Base-by-base conservation (phyloP, 164 flowering plant species). In the Stephania yunnanensis region DNA sequence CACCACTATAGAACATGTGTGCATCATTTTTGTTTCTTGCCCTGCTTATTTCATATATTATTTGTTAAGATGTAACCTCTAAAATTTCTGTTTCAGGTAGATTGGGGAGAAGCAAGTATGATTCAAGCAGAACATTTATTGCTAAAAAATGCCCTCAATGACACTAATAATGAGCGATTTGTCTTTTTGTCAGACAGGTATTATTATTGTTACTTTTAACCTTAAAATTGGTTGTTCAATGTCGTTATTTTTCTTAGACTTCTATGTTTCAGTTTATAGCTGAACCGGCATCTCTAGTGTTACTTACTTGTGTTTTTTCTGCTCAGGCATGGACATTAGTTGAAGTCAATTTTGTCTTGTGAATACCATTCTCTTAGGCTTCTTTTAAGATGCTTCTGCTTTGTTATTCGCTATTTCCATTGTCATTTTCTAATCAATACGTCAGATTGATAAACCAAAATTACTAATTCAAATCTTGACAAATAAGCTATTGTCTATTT, bases 41-140 rank as follows among this genome's bases (percentile, higher is more conserved):
- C 22, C 19, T 70, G 25, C 46, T 30, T 22, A 3, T 46, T 70
- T 36, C 2, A 22, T 73, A 42, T 20, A 71, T 19, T 70, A 53
- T 36, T 36, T 36, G 4, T 36, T 72, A 53, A 46, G 55, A 73
- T 20, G 36, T 68, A 58, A 67, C 64, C 22, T 10, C 25, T 53
- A 68, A 25, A 63, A 55, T 68, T 82, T 76, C 45, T 70, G 31
- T 78, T 80, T 77, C 92, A 95, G 99, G 97, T 95, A 83, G 98
- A 93, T 78, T 93, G 99, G 99, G 99, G 98, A 84, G 94, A 82
- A 81, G 90, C 97, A 75, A 93, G 85, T 83, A 95, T 95, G 99
- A 88, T 95, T 68, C 85, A 86, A 83, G 99, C 99, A 11, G 98
- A 95, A 83, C 94, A 93, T 71, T 78, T 93, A 75, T 84, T 95